Base-by-base conservation (phyloP, 2,329 filamentous ascomycete genomes). In the Verticillium albo-atrum region DNA sequence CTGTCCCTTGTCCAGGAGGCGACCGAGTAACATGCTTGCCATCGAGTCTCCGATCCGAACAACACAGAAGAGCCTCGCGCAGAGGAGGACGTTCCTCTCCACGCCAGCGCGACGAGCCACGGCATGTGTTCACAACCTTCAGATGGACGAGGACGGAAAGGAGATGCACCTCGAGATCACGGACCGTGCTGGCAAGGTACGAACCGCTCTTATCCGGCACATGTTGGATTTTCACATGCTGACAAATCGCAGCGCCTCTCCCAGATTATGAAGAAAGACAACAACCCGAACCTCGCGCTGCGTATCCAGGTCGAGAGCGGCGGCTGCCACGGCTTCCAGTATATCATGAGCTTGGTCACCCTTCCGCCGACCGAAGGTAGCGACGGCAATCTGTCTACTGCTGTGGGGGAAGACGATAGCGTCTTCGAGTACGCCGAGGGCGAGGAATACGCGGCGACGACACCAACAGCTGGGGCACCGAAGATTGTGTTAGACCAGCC, bases 301-400 rank as follows among this genome's bases (percentile, higher is more conserved):
- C 90, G 94, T 57, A 90, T 99, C 65, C 89, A 90, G 62, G 93
- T 99, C 60, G 92, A 96, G 70, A 92, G 89, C 59, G 95, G 95
- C 64, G 95, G 95, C 59, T 99, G 95, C 74, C 95, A 99, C 75
- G 95, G 95, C 55, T 99, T 99, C 74, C 95, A 99, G 73, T 99
- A 99, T 71, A 79, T 96, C 54, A 97, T 99, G 91, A 91, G 88
- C 17, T 82, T 98, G 4, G 89, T 91, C 2, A 85, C 84, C 0
- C 75, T 89, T 1, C 85, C 85, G 0, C 62, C 70, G 6, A 67
- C 53, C 27, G 57, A 71, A 54, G 70, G 71, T 17, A 62, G 71
- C 0, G 67, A 71, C 4, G 35, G 25, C 17, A 68, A 74, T 28
- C 70, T 68, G 66, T 67, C 72, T 6, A 68, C 75, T 2, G 64